These are phyloP conservation scores for Saturnispora zaruensis DNA, from an alignment of 805 yeast species.

Conservation along the genomic window DNA sequence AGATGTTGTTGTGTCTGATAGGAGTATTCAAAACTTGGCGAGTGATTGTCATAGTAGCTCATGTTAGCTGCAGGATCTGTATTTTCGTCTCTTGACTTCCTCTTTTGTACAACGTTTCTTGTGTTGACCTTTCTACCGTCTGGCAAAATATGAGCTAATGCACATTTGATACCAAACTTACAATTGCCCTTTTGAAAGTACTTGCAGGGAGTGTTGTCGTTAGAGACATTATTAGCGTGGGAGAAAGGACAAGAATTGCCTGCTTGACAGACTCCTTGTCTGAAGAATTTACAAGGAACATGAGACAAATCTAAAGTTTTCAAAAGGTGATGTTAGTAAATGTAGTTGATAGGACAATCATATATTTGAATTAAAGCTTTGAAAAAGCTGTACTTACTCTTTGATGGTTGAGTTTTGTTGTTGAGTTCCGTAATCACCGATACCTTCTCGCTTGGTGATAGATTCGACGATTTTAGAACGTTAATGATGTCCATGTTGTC, in stretches of 20 bases:
- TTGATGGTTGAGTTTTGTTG: conserved; percentile 20
- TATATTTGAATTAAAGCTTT: neutral
- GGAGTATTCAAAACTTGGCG: neutral
- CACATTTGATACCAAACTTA: conserved; percentile 91
- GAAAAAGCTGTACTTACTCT: conserved; percentile 15
- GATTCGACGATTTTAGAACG: conserved; percentile 15
- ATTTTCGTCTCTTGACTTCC: neutral
- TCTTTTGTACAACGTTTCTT: conserved; percentile 21
- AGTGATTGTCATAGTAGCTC: neutral
- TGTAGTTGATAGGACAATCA: neutral
- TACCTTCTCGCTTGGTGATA: conserved; percentile 18
- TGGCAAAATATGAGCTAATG: conserved; percentile 82
- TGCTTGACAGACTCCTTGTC: conserved; percentile 93
- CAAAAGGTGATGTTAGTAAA: conserved; percentile 2
- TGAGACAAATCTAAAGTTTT: conserved; percentile 58
- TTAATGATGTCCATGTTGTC: conserved; percentile 14
- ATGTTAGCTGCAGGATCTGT: conserved; percentile 4
- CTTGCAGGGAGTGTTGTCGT: conserved; percentile 66
- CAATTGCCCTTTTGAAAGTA: conserved; percentile 96
- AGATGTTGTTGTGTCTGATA: conserved; percentile 1
- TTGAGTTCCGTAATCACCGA: conserved; percentile 18
- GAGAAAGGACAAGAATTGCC: conserved; percentile 88
- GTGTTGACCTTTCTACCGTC: conserved; percentile 79
- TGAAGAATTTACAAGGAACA: conserved; percentile 91
- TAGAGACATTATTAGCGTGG: conserved; percentile 56